These are phyloP conservation scores for Suillus alpinus DNA, from an alignment of 768 basidiomycete genomes.

Conservation along the genomic window DNA sequence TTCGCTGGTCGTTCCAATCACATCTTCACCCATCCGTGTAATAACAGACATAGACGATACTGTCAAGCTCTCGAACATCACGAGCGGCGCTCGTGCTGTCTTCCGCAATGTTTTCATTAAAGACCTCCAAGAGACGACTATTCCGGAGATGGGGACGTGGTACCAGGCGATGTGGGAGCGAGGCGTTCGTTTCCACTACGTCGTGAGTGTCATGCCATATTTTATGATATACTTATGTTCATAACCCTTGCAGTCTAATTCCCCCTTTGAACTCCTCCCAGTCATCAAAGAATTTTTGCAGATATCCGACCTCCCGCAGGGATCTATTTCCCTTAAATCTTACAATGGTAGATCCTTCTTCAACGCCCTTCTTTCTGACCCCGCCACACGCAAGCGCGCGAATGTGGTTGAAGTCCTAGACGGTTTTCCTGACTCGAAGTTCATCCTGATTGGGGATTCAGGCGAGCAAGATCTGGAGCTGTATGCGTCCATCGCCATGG, in stretches of 20 bases:
- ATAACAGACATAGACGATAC: slow-evolving; percentile 97
- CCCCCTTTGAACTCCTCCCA: slow-evolving; percentile 81
- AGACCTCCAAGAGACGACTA: slow-evolving; percentile 71
- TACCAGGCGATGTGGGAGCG: slow-evolving; percentile 63
- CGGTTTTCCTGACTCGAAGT: slow-evolving; percentile 68
- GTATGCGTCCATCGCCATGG: slow-evolving; percentile 72
- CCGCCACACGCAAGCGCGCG: slow-evolving; percentile 78
- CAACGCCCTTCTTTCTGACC: slow-evolving; percentile 77
- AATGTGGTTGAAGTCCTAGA: slow-evolving; percentile 78
- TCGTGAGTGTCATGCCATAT: slow-evolving; percentile 49
- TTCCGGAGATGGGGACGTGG: slow-evolving; percentile 83
- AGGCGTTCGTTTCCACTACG: slow-evolving; percentile 85
- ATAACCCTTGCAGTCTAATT: slow-evolving; percentile 65
- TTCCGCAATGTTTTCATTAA: slow-evolving; percentile 93
- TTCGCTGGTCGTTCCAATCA: slow-evolving; percentile 44
- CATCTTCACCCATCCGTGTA: slow-evolving; percentile 66
- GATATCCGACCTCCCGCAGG: slow-evolving; percentile 65
- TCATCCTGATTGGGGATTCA: slow-evolving; percentile 87
- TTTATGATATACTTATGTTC: neutral
- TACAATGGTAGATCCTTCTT: slow-evolving; percentile 84
- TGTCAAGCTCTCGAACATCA: slow-evolving; percentile 62
- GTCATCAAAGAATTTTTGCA: slow-evolving; percentile 74
- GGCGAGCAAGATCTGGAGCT: slow-evolving; percentile 96
- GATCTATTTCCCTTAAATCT: slow-evolving; percentile 79
- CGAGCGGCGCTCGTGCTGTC: slow-evolving; percentile 73